Evolutionary conservation across 768 basidiomycete species (phyloP).

Genomic region (Dioszegia hungarica): DNA sequence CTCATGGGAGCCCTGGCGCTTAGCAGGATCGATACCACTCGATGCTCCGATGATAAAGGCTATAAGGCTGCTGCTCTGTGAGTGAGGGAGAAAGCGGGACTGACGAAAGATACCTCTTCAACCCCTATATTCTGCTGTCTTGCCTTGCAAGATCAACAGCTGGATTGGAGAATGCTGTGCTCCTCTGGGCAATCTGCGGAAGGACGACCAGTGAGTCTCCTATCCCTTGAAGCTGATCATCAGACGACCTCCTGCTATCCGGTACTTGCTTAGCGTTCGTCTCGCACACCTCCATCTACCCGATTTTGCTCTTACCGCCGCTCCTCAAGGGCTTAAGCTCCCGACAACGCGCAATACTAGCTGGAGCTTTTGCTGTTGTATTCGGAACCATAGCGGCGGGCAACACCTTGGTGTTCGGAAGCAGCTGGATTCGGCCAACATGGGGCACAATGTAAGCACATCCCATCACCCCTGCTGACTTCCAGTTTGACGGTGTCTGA

Average conservation of each 20-base stretch:
- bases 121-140: conserved; percentile 80
- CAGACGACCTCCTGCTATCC: background rate
- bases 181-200: conserved; percentile 64
- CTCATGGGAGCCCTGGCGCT: conserved; percentile 58
- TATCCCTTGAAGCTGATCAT: background rate
- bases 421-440: conserved; percentile 67
- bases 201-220: conserved; percentile 60
- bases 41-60: conserved; percentile 52
- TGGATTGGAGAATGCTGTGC: conserved; percentile 69
- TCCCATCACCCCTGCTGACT: conserved; percentile 6
- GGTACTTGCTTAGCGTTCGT: conserved; percentile 60
- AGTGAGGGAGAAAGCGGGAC: conserved; percentile 38
- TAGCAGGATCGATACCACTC: background rate
- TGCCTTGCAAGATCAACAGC: conserved; percentile 77
- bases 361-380: background rate
- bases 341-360: conserved; percentile 39
- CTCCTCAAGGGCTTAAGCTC: conserved; percentile 59
- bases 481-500: conserved; percentile 7
- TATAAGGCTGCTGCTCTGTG: conserved; percentile 62
- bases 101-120: conserved; percentile 68
- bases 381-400: conserved; percentile 42
- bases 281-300: conserved; percentile 67
- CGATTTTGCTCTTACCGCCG: conserved; percentile 63
- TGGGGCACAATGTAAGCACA: conserved; percentile 75
- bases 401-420: conserved; percentile 60